A percentile compares a stretch with the other conserved stretches of the same genome.
Evolutionary conservation across 768 basidiomycete genomes (phyloP).

Genomic region (Trametes coccinea): DNA sequence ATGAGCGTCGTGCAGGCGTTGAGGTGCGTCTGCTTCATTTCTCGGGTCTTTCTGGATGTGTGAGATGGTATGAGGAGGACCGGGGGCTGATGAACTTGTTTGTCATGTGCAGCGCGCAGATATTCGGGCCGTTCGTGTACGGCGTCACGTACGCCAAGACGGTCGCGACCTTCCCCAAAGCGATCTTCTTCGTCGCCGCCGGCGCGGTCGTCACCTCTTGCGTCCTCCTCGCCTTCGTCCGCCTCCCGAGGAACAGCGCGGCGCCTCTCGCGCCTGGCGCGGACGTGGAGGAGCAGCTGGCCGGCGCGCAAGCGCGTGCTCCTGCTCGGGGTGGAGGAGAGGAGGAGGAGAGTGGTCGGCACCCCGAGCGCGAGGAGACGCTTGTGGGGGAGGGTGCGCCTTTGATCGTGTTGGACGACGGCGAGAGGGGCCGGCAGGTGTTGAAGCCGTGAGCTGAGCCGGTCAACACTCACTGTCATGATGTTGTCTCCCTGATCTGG

Average conservation of each 20-base stretch:
- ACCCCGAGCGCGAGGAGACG: slow-evolving; percentile 19
- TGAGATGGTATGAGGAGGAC: no score
- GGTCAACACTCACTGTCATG: no score
- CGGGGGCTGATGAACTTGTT: no score
- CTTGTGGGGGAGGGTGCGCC: slow-evolving; percentile 15
- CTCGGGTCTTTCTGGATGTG: not conserved
- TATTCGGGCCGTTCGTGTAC: slow-evolving; percentile 72
- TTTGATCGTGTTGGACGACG: slow-evolving; percentile 18
- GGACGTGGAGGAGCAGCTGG: slow-evolving; percentile 23
- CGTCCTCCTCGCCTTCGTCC: slow-evolving; percentile 48
- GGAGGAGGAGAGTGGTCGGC: not conserved
- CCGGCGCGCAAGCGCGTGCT: not conserved
- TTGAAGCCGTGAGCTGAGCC: slow-evolving; percentile 8
- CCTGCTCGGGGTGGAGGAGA: not conserved
- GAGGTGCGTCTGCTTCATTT: slow-evolving; percentile 40
- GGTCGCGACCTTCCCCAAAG: slow-evolving; percentile 65
- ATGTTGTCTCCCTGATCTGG: not conserved
- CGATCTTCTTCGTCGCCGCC: slow-evolving; percentile 64
- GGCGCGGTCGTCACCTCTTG: slow-evolving; percentile 44
- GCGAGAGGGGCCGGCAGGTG: not conserved
- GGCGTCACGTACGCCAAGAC: slow-evolving; percentile 72
- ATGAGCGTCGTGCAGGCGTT: slow-evolving; percentile 73
- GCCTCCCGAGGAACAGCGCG: slow-evolving; percentile 32
- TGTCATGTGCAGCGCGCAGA: slow-evolving; percentile 48
- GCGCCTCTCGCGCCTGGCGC: not conserved